These are phyloP conservation scores for Tephrocybe sp. DNA, from an alignment of 768 basidiomycete species.

Conservation along the genomic window DNA sequence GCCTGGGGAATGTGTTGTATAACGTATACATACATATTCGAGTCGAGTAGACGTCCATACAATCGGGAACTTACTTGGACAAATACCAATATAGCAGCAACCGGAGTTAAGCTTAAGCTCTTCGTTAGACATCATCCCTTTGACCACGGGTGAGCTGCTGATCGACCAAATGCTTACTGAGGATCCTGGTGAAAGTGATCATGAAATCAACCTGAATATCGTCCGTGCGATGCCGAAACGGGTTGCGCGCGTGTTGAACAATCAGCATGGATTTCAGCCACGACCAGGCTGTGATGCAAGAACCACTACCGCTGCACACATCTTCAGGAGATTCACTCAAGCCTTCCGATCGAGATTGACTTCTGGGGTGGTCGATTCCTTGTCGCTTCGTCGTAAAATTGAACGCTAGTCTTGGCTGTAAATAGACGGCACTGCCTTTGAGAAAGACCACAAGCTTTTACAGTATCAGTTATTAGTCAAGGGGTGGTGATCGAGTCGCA, in stretches of 20 bases:
- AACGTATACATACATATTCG: neutral
- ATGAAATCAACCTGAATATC: neutral
- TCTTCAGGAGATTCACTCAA: conserved; percentile 5
- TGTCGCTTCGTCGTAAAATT: neutral
- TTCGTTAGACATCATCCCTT: conserved; percentile 1
- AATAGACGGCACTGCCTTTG: neutral
- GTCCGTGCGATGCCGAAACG: neutral
- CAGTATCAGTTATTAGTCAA: neutral
- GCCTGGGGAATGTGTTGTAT: neutral
- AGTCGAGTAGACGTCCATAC: neutral
- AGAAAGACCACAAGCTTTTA: neutral
- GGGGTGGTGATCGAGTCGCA: neutral
- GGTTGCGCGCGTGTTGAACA: neutral
- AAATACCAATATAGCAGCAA: neutral
- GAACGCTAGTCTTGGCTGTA: neutral
- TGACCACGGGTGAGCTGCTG: conserved; percentile 7
- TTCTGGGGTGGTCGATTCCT: conserved; percentile 2
- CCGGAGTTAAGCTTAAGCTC: conserved; percentile 6
- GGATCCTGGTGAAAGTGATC: neutral
- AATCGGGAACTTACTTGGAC: conserved; percentile 7
- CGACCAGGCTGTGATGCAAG: no score
- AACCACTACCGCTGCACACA: neutral
- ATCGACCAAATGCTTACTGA: conserved; percentile 1
- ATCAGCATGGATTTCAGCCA: no score
- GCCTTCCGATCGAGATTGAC: conserved; percentile 2